Percentiles rank a stretch among this genome's conserved stretches.
Conservation (phyloP, 2,329 filamentous ascomycete species). For the Hymenotorrendiella dingleyae region DNA sequence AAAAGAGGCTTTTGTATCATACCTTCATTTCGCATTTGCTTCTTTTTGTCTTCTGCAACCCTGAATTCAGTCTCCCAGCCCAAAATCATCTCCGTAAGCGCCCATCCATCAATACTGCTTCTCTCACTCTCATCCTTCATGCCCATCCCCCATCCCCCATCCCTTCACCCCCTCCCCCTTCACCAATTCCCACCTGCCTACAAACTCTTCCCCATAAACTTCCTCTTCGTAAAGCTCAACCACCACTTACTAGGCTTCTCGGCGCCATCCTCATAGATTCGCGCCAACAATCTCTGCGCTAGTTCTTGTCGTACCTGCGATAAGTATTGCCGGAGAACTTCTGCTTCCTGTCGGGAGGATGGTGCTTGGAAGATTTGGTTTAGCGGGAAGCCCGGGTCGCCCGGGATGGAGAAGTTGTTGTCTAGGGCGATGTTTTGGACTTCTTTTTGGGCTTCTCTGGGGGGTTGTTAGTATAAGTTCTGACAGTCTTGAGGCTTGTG, state of each 20-base stretch:
- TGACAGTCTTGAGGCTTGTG: no score
- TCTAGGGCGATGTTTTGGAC: conserved; percentile 89
- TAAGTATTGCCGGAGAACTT: conserved; percentile 82
- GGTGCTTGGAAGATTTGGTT: conserved; percentile 97
- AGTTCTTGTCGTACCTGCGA: conserved; percentile 91
- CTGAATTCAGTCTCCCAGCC: no score
- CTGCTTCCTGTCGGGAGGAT: conserved; percentile 79
- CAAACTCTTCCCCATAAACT: conserved; percentile 97
- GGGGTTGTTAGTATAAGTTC: conserved; percentile 5
- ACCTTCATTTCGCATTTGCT: no score
- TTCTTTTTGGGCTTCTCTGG: conserved; percentile 57
- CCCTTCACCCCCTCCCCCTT: neutral
- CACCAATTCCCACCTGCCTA: conserved; percentile 35
- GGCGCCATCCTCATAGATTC: conserved; percentile 80
- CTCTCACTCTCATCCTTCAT: neutral
- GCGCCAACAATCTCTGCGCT: conserved; percentile 71
- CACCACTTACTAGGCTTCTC: conserved; percentile 81
- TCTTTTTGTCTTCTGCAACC: no score
- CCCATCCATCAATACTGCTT: neutral
- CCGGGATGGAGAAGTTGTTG: conserved; percentile 86
- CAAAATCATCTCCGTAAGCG: neutral
- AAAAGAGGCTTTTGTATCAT: no score
- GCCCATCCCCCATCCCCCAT: neutral
- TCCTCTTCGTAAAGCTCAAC: conserved; percentile 97
- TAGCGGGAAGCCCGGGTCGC: conserved; percentile 85